Percentiles rank a stretch among this genome's conserved stretches.
Conservation (phyloP, 2,329 filamentous ascomycete species). For the Pseudocercospora pini-densiflorae region DNA sequence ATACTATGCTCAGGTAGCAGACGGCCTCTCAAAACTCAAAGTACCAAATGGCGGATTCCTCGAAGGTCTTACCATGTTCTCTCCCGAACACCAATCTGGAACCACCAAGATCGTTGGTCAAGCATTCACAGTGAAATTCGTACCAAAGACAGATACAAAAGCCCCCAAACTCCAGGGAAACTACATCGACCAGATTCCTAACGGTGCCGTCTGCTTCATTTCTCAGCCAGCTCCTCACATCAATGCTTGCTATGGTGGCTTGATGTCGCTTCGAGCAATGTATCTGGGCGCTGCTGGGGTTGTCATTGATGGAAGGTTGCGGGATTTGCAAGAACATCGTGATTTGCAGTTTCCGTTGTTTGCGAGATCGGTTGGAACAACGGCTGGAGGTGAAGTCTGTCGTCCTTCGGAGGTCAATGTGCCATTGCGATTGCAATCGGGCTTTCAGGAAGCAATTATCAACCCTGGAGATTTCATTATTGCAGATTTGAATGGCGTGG, state of each 20-base stretch:
- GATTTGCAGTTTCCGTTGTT: neutral
- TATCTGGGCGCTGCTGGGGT: neutral
- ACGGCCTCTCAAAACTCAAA: neutral
- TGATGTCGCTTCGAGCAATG: neutral
- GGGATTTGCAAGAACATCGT: neutral
- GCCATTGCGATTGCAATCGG: neutral
- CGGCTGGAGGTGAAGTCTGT: neutral
- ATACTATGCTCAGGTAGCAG: neutral
- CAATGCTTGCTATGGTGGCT: neutral
- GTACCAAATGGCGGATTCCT: neutral
- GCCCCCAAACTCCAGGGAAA: neutral
- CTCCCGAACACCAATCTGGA: neutral
- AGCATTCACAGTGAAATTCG: neutral
- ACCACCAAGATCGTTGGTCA: neutral
- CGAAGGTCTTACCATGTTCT: neutral
- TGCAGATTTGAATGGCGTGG: neutral
- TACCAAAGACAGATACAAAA: neutral
- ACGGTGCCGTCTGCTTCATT: neutral
- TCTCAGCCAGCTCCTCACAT: neutral
- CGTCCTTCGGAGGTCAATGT: slow-evolving; percentile 4
- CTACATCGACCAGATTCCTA: neutral
- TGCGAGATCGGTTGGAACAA: neutral
- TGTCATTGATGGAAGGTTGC: neutral
- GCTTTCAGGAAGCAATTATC: neutral
- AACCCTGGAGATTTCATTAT: neutral